Base-by-base conservation (phyloP, 176 grass and related monocot genomes). In the Lolium multiflorum region DNA sequence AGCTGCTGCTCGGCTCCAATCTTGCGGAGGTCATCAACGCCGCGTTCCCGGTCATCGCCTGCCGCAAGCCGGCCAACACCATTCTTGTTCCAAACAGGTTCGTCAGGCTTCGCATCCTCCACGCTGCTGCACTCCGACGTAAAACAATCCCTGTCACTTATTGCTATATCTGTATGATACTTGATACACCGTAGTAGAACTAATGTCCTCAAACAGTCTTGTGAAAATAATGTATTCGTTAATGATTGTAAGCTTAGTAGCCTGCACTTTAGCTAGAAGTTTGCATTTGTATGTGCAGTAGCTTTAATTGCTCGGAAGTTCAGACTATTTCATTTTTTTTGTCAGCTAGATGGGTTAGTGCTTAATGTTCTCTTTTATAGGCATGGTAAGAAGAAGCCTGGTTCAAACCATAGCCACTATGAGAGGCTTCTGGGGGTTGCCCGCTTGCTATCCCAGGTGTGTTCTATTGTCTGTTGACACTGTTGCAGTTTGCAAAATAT, bases 341-440 rank as follows among this genome's bases (percentile, higher is more conserved):
- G 2, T 74, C 62, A 58, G 1, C 17, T 13, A 31, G 16, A 74
- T 15, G 2, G 35, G 10, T 51, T 57, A 24, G 41, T 26, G 2
- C 11, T 63, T 72, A n/a, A 46, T 85, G 11, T 76, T 22, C 18
- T 37, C 14, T 80, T 89, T 87, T 80, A 41, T 41, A 89, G 94
- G 89, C 86, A 88, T 6, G 81, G 86, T 43, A 93, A 89, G 86
- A 93, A 63, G 69, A 86, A 86, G 64, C 81, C 74, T 72, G 82
- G 88, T 54, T 52, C 89, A 67, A 98, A 90, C 6, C 83, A 92
- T 43, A 92, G 84, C 47, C 85, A 89, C 56, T 82, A 95, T 78
- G 79, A 94, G 72, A 89, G 93, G 56, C 88, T 98, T 75, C 90
- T 98, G 78, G 96, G 96, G 46, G 39, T 90, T 61, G 93, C 93